Conservation (phyloP, 306 rosid species). For the Corylus heterophylla region DNA sequence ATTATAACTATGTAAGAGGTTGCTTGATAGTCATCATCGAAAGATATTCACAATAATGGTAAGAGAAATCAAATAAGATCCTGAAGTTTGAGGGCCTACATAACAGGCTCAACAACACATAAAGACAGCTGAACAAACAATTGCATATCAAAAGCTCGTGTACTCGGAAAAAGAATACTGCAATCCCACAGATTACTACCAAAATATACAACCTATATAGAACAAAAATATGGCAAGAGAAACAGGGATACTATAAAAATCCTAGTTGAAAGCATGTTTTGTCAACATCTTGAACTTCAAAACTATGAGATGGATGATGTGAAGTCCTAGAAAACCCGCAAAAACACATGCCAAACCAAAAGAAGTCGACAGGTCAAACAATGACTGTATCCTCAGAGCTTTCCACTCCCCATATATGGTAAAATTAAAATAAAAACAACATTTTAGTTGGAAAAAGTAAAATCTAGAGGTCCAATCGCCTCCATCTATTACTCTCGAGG, state of each 20-base stretch:
- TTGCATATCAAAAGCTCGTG: neutral
- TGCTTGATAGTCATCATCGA: slow-evolving; percentile 1
- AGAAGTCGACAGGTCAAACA: neutral
- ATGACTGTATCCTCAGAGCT: neutral
- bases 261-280: too few relatives aligned
- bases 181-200: too few relatives aligned
- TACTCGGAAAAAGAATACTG: neutral
- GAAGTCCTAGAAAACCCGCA: too few relatives aligned
- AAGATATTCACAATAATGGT: neutral
- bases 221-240: too few relatives aligned
- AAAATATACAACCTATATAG: too few relatives aligned
- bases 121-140: neutral
- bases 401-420: neutral
- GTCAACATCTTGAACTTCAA: too few relatives aligned
- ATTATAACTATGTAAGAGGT: neutral
- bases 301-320: too few relatives aligned
- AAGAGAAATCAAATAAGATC: neutral
- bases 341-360: too few relatives aligned
- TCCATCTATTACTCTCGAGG: neutral
- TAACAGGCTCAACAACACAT: slow-evolving; percentile 8
- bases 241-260: too few relatives aligned
- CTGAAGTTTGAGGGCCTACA: neutral
- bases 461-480: neutral
- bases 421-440: neutral
- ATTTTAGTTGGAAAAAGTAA: neutral